A percentile compares a stretch with the other conserved stretches of the same genome.
phyloP scores from a whole-genome alignment of 2,329 filamentous ascomycete species.

The Zelopaecilomyces penicillatus region DNA sequence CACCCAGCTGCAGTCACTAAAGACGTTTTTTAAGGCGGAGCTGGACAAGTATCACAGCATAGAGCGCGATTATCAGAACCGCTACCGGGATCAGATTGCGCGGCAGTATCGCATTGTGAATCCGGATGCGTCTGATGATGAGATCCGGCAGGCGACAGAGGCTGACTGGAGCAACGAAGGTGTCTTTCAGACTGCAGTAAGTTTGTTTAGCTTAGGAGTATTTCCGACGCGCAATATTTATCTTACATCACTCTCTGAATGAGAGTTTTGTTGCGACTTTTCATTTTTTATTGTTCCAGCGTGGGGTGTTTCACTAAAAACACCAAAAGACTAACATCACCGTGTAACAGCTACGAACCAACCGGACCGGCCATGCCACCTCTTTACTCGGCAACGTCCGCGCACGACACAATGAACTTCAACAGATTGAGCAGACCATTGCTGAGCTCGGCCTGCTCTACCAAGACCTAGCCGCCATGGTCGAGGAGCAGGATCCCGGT shows the following conservation, averaged over 20 bases:
- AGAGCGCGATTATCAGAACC: slow-evolving; percentile 61
- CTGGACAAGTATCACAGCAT: slow-evolving; percentile 62
- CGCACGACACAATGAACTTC: slow-evolving; percentile 74
- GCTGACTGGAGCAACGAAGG: slow-evolving; percentile 70
- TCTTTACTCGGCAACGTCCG: slow-evolving; percentile 70
- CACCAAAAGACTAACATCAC: slow-evolving; percentile 4
- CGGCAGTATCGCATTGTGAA: slow-evolving; percentile 77
- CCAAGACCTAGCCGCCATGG: slow-evolving; percentile 64
- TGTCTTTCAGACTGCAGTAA: slow-evolving; percentile 74
- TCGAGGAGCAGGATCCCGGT: slow-evolving; percentile 62
- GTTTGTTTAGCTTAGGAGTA: slow-evolving; percentile 20
- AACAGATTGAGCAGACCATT: slow-evolving; percentile 70
- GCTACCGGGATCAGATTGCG: slow-evolving; percentile 69
- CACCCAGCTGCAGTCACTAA: slow-evolving; percentile 61
- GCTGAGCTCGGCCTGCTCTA: slow-evolving; percentile 62
- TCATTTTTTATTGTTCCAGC: background rate
- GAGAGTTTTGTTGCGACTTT: background rate
- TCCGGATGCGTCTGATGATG: slow-evolving; percentile 65
- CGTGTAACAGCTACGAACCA: slow-evolving; percentile 56
- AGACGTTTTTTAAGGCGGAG: slow-evolving; percentile 63
- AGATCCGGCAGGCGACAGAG: slow-evolving; percentile 61
- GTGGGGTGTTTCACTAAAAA: background rate
- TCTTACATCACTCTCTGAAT: no score
- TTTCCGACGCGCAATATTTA: background rate
- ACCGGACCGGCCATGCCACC: slow-evolving; percentile 64